Conservation (phyloP, 768 basidiomycete genomes). For the Collybiopsis confluens region DNA sequence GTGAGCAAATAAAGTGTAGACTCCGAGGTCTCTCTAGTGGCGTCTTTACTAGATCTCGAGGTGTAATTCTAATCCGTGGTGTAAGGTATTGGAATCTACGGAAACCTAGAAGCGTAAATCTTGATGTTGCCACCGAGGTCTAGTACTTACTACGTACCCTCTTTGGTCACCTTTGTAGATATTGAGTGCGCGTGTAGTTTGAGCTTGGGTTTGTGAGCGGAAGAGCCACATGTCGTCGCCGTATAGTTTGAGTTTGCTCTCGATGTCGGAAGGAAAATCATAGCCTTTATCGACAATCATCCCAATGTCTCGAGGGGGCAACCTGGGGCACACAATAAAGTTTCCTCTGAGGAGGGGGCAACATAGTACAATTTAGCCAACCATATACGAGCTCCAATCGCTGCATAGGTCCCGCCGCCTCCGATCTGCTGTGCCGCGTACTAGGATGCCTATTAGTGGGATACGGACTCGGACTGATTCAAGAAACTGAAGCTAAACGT, state of each 20-base stretch:
- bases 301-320: constrained; percentile 58
- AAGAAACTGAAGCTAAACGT: constrained; percentile 17
- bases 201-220: constrained; percentile 47
- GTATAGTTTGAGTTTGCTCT: constrained; percentile 51
- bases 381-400: constrained; percentile 82
- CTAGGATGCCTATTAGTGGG: no score
- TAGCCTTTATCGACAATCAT: constrained; percentile 82
- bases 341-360: neutral
- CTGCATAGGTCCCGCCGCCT: constrained; percentile 82
- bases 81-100: constrained; percentile 76
- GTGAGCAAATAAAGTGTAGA: constrained; percentile 86
- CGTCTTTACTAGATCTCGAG: constrained; percentile 59
- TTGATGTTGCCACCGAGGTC: no score
- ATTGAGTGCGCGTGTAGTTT: constrained; percentile 74
- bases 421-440: no score
- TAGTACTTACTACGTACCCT: constrained; percentile 44
- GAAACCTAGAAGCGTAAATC: no score
- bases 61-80: constrained; percentile 64
- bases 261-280: constrained; percentile 66
- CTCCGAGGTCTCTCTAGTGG: constrained; percentile 44
- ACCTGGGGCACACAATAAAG: constrained; percentile 36
- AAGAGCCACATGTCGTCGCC: constrained; percentile 78
- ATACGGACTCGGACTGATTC: no score
- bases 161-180: constrained; percentile 69
- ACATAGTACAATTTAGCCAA: constrained; percentile 19